A percentile compares a stretch with the other conserved stretches of the same genome.
Evolutionary conservation across 2,329 filamentous ascomycete species (phyloP).

Genomic region (Fusarium sp.): DNA sequence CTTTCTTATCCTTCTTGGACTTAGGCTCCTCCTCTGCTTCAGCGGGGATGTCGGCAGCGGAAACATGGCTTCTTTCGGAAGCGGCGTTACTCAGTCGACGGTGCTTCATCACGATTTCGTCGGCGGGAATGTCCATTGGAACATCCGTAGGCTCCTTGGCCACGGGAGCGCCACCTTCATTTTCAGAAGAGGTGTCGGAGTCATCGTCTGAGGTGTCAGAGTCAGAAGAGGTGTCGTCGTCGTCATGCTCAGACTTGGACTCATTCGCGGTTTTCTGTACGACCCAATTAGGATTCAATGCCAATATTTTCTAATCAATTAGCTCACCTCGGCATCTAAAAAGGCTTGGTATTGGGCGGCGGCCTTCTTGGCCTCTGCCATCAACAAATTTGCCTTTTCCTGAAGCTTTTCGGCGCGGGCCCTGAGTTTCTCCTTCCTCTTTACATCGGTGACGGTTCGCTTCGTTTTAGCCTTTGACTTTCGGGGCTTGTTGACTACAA

Average conservation of each 20-base stretch:
- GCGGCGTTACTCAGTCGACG: slow-evolving; percentile 51
- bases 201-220: slow-evolving; percentile 41
- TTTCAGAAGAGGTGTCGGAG: slow-evolving; percentile 40
- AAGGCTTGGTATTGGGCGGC: slow-evolving; percentile 48
- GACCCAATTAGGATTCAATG: slow-evolving; percentile 3
- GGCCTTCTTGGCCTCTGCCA: slow-evolving; percentile 57
- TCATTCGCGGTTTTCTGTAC: slow-evolving; percentile 31
- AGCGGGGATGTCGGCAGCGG: slow-evolving; percentile 25
- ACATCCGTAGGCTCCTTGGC: slow-evolving; percentile 42
- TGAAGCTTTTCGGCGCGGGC: slow-evolving; percentile 55
- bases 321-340: slow-evolving; percentile 44
- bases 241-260: slow-evolving; percentile 36
- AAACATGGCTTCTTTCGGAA: slow-evolving; percentile 44
- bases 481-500: slow-evolving; percentile 47
- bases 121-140: slow-evolving; percentile 45
- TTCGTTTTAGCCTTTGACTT: slow-evolving; percentile 41
- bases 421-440: slow-evolving; percentile 56
- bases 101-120: slow-evolving; percentile 52
- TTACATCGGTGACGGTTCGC: slow-evolving; percentile 54
- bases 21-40: slow-evolving; percentile 43
- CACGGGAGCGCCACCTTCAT: slow-evolving; percentile 43
- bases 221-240: slow-evolving; percentile 36
- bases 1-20: slow-evolving; percentile 48
- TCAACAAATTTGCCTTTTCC: slow-evolving; percentile 53
- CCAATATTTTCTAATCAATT: not conserved